A percentile compares a stretch with the other conserved stretches of the same genome.
Conservation (phyloP, 2,329 filamentous ascomycete species). For the Penicillium sclerotigenum region DNA sequence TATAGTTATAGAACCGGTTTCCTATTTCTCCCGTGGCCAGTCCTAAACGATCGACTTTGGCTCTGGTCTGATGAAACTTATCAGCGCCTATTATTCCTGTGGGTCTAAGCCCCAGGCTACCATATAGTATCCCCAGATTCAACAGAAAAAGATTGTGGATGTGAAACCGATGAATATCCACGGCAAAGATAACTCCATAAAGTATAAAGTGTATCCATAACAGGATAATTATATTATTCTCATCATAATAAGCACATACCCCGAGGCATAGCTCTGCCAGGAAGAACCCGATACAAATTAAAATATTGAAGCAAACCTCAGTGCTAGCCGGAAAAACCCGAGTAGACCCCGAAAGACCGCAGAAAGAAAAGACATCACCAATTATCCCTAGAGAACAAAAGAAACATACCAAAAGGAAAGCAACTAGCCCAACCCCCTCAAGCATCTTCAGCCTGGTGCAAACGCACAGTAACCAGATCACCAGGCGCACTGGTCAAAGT, state of each 20-base stretch:
- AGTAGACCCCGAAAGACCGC: background rate
- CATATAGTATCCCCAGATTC: too few species aligned
- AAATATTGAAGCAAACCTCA: background rate
- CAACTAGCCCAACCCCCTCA: background rate
- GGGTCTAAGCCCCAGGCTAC: background rate
- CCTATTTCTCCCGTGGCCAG: background rate
- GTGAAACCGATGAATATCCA: too few species aligned
- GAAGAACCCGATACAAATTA: background rate
- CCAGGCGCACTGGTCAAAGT: slow-evolving; percentile 29
- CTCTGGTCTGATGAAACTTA: background rate
- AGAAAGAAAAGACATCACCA: background rate
- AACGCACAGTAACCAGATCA: slow-evolving; percentile 31
- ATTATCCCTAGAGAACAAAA: background rate
- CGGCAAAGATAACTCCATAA: too few species aligned
- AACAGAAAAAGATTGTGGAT: too few species aligned
- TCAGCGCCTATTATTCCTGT: background rate
- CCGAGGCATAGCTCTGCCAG: background rate
- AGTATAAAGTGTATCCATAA: too few species aligned
- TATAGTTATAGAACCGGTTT: background rate
- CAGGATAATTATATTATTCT: background rate
- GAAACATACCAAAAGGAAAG: background rate
- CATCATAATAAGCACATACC: background rate
- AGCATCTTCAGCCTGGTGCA: slow-evolving; percentile 28
- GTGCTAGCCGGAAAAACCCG: background rate
- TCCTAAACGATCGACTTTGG: too few species aligned